phyloP scores from a whole-genome alignment of 495 filamentous ascomycete species.

The Trichoderma erinaceum region DNA sequence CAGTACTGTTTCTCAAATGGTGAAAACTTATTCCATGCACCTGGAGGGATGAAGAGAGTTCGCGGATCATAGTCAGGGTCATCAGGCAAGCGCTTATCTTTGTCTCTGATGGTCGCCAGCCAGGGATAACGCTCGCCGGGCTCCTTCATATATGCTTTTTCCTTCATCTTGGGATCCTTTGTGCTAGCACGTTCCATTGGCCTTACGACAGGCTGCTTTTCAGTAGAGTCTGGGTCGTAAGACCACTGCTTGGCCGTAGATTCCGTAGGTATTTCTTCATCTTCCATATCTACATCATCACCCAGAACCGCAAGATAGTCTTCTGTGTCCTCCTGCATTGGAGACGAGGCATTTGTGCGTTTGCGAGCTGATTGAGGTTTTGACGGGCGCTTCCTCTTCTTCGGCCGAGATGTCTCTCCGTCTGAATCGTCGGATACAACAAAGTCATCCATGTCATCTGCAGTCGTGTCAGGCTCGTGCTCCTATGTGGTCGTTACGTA shows the following conservation, averaged over 20 bases:
- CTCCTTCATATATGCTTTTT: conserved; percentile 69
- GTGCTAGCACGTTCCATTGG: conserved; percentile 21
- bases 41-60: conserved; percentile 78
- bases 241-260: conserved; percentile 83
- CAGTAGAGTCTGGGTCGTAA: conserved; percentile 70
- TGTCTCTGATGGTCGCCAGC: conserved; percentile 79
- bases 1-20: conserved; percentile 98
- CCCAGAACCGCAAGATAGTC: conserved; percentile 23
- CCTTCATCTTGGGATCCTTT: conserved; percentile 50
- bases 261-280: conserved; percentile 45
- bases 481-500: too few species aligned
- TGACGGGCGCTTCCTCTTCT: conserved; percentile 65
- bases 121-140: conserved; percentile 81
- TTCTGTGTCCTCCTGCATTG: conserved; percentile 24
- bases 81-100: conserved; percentile 68
- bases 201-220: conserved; percentile 38
- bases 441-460: conserved; percentile 76
- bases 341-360: conserved; percentile 46
- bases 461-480: conserved; percentile 17
- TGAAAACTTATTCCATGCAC: conserved; percentile 71
- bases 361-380: conserved; percentile 50
- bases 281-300: conserved; percentile 52
- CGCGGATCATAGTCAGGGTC: conserved; percentile 91
- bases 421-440: conserved; percentile 85
- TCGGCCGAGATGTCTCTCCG: conserved; percentile 42